These are phyloP conservation scores for Ricinus communis DNA, from an alignment of 345 rosid genomes.

Conservation along the genomic window DNA sequence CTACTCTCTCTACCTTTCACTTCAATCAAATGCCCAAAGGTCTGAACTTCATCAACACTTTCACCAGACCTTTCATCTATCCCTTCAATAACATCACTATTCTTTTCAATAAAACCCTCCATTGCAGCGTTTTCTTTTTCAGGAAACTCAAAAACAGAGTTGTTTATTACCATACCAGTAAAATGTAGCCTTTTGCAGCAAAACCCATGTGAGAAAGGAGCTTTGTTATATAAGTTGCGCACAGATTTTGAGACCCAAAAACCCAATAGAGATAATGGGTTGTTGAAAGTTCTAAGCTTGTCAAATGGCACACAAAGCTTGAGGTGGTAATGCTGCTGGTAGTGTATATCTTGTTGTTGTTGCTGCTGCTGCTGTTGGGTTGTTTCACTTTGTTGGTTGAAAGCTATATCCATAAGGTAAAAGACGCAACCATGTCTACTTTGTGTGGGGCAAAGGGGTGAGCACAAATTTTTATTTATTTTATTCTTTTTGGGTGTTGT, in stretches of 20 bases:
- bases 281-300: constrained; percentile 24
- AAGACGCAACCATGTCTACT: constrained; percentile 32
- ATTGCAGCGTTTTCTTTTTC: constrained; percentile 36
- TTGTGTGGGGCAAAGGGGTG: constrained; percentile 28
- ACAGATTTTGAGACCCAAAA: constrained; percentile 45
- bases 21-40: constrained; percentile 53
- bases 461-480: constrained; percentile 4
- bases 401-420: constrained; percentile 46
- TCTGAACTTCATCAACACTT: constrained; percentile 34
- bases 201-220: constrained; percentile 34
- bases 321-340: constrained; percentile 27
- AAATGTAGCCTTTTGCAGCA: constrained; percentile 34
- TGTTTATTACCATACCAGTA: constrained; percentile 45
- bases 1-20: constrained; percentile 63
- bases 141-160: constrained; percentile 36
- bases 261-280: constrained; percentile 26
- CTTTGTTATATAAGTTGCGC: constrained; percentile 32
- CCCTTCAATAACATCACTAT: constrained; percentile 29
- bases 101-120: constrained; percentile 46
- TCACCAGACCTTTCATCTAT: constrained; percentile 26
- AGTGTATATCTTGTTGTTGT: background rate
- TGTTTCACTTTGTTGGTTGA: constrained; percentile 45
- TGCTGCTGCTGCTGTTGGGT: constrained; percentile 18
- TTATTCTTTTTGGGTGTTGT: background rate
- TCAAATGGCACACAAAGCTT: constrained; percentile 41